phyloP scores from a whole-genome alignment of 2,329 filamentous ascomycete genomes.

The Diplodia scrobiculata region DNA sequence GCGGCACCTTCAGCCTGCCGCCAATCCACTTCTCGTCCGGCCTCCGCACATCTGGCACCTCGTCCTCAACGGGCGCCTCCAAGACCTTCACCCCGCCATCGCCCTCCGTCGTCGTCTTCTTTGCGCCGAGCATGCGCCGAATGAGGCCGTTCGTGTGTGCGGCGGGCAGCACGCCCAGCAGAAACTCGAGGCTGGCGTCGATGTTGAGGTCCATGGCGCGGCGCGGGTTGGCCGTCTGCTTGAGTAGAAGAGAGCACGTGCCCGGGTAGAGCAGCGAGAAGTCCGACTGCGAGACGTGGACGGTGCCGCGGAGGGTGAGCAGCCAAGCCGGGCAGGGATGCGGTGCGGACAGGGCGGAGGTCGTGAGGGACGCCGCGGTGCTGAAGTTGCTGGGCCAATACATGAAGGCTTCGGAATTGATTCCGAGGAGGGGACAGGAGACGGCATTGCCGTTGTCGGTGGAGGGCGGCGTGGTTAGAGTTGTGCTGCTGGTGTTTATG shows the following conservation, averaged over 20 bases:
- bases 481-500: not conserved
- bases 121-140: not conserved
- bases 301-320: conserved; percentile 58
- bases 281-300: conserved; percentile 67
- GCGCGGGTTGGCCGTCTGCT: conserved; percentile 64
- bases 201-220: conserved; percentile 66
- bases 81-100: conserved; percentile 50
- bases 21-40: conserved; percentile 63
- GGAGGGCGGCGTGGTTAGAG: not conserved
- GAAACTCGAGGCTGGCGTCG: conserved; percentile 64
- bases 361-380: conserved; percentile 58
- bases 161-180: conserved; percentile 55
- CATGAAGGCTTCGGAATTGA: conserved; percentile 70
- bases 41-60: conserved; percentile 56
- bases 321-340: conserved; percentile 49
- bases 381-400: conserved; percentile 68
- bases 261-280: conserved; percentile 66
- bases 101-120: not conserved
- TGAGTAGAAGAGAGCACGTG: conserved; percentile 61
- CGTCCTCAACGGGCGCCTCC: conserved; percentile 48
- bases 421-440: conserved; percentile 60
- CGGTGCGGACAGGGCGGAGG: conserved; percentile 51
- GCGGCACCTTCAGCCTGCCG: conserved; percentile 58
- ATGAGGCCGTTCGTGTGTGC: conserved; percentile 49
- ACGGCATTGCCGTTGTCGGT: conserved; percentile 40